A percentile compares a stretch with the other conserved stretches of the same genome.
These are phyloP conservation scores for Ambrosia hybrid DNA, from an alignment of 140 eudicot species.

Conservation along the genomic window DNA sequence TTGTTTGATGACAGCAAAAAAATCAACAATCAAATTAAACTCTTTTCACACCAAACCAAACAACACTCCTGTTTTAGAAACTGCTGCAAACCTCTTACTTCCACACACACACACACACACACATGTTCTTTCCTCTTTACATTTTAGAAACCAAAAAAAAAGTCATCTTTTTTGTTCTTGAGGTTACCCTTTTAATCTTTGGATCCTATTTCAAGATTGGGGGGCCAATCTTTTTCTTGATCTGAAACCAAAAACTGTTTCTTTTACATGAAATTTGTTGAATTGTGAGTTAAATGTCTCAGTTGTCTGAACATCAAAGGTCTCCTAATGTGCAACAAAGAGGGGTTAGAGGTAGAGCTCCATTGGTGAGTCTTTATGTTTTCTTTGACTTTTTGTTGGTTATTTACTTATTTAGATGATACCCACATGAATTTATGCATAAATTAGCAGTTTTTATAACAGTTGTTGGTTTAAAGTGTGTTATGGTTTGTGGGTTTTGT, in stretches of 20 bases:
- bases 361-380: constrained; percentile 58
- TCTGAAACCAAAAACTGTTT: constrained; percentile 29
- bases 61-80: constrained; percentile 39
- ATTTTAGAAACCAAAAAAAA: constrained; percentile 22
- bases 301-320: constrained; percentile 52
- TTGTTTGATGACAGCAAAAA: constrained; percentile 20
- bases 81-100: constrained; percentile 40
- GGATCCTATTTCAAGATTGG: constrained; percentile 34
- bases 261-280: constrained; percentile 31
- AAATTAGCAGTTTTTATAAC: constrained; percentile 14
- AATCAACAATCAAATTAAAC: constrained; percentile 17
- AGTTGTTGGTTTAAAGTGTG: constrained; percentile 22
- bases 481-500: constrained; percentile 4
- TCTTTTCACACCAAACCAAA: constrained; percentile 28
- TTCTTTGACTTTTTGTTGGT: constrained; percentile 29
- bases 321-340: constrained; percentile 70
- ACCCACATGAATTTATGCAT: constrained; percentile 23
- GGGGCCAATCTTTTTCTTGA: constrained; percentile 28
- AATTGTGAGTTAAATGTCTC: constrained; percentile 56
- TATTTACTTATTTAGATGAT: constrained; percentile 2
- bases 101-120: constrained; percentile 41
- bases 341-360: constrained; percentile 84
- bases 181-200: neutral
- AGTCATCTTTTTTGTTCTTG: constrained; percentile 15
- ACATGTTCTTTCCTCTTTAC: constrained; percentile 25